Base-by-base conservation (phyloP, 2,329 filamentous ascomycete genomes). In the Calonectria pteridis region DNA sequence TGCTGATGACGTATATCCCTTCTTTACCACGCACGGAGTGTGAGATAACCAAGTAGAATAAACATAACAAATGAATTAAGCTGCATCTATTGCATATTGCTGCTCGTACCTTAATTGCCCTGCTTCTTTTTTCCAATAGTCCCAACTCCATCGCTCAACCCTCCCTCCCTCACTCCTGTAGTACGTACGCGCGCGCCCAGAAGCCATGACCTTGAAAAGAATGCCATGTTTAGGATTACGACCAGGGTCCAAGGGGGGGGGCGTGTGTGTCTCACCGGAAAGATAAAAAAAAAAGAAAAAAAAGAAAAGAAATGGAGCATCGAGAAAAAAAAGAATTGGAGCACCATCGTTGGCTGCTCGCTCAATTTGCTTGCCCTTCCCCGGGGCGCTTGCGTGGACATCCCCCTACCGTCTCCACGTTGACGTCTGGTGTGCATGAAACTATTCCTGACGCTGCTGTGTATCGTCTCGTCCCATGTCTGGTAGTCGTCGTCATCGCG, bases 381-480 rank as follows among this genome's bases (percentile, higher is more conserved):
- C 33, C 31, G 16, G 10, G 31, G 46, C 40, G 63, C 63, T 66
- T 66, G 63, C 63, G 63, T 66, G 63, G 43, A 66, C 63, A 50
- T 2, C 50, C 29, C 31, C 29, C 46, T 46, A 14, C 63, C 18
- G 26, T 65, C 62, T 31, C 31, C 31, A 40, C 28, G 33, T n/a
- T 23, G 49, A 28, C 31, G 46, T 35, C 49, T 67, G 46, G 49
- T 37, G 43, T 67, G 65, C 65, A 67, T 67, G 65, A 67, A 67
- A 59, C 65, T 67, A 67, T 58, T 58, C 65, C 65, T 67, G 65
- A 67, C 51, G 65, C 65, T 20, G 55, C 55, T 20, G 35, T 13
- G 55, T 40, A 23, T 28, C 23, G 51, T 55, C 51, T 55, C 51
- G 55, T 62, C 59, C 59, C 59, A 64, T 64, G 59, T 64, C 59